phyloP scores from a whole-genome alignment of 768 basidiomycete genomes.

The Trametes punicea region DNA sequence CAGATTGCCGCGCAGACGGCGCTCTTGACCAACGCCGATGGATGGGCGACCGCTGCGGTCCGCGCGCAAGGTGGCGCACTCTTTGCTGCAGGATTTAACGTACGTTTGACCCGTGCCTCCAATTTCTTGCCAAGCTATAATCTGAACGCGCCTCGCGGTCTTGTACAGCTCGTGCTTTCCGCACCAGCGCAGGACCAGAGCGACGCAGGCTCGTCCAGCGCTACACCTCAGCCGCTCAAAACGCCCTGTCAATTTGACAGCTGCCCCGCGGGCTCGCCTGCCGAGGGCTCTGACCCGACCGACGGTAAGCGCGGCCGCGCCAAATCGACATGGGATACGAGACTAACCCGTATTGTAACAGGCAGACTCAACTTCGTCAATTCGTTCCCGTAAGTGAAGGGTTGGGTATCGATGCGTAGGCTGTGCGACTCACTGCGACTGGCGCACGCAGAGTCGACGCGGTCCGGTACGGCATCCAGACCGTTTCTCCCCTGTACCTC shows the following conservation, averaged over 20 bases:
- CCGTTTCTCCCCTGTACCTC: conserved; percentile 35
- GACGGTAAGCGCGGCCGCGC: conserved; percentile 31
- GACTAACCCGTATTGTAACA: conserved; percentile 10
- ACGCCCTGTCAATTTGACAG: conserved; percentile 41
- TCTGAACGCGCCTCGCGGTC: background rate
- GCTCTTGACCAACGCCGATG: conserved; percentile 34
- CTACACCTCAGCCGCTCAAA: conserved; percentile 31
- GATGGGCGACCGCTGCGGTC: conserved; percentile 46
- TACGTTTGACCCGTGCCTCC: conserved; percentile 18
- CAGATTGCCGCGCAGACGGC: conserved; percentile 19
- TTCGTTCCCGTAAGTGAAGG: conserved; percentile 34
- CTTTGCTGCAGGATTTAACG: conserved; percentile 37
- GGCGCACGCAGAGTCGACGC: conserved; percentile 33
- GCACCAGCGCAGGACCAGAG: conserved; percentile 45
- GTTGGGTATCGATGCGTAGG: background rate
- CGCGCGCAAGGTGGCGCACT: conserved; percentile 41
- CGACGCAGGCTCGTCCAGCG: conserved; percentile 42
- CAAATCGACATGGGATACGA: background rate
- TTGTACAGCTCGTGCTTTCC: conserved; percentile 40
- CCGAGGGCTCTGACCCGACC: conserved; percentile 39
- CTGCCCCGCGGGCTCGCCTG: conserved; percentile 40
- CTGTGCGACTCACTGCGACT: background rate
- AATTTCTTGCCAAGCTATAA: background rate
- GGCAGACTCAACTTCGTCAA: conserved; percentile 44
- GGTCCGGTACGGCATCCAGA: conserved; percentile 38